These are phyloP conservation scores for Collybia sp. DNA, from an alignment of 768 basidiomycete genomes.

Conservation along the genomic window DNA sequence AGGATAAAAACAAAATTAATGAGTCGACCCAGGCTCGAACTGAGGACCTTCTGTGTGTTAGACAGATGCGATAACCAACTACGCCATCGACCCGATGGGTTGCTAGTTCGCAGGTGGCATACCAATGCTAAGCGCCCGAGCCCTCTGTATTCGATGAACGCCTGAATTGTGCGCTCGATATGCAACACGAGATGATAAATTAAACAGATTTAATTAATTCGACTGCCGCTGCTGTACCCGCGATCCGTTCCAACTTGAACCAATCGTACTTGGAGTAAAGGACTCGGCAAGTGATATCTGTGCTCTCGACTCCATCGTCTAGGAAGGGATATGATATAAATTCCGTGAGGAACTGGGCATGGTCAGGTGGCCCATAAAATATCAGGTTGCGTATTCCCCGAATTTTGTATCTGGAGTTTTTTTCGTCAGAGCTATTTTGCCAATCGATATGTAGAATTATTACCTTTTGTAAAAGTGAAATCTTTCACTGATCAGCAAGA, in stretches of 20 bases:
- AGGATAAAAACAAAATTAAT: constrained; percentile 8
- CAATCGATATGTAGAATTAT: constrained; percentile 9
- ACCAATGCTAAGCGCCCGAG: no score
- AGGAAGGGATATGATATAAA: constrained; percentile 88
- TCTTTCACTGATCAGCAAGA: constrained; percentile 92
- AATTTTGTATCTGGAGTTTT: constrained; percentile 73
- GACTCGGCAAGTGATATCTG: constrained; percentile 78
- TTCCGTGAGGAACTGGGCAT: constrained; percentile 90
- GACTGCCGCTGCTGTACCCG: constrained; percentile 44
- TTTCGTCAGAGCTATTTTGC: not conserved
- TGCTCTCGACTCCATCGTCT: constrained; percentile 80
- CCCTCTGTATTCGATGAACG: no score
- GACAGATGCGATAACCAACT: constrained; percentile 84
- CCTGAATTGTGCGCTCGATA: no score
- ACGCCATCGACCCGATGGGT: constrained; percentile 50
- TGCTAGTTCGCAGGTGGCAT: no score
- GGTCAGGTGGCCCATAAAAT: constrained; percentile 90
- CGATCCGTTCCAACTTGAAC: constrained; percentile 84
- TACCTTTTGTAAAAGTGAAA: constrained; percentile 96
- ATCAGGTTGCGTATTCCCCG: constrained; percentile 89
- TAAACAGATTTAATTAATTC: constrained; percentile 33
- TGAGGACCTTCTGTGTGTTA: constrained; percentile 60
- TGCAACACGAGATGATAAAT: no score
- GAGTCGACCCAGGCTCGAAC: constrained; percentile 31
- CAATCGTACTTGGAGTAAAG: constrained; percentile 88